phyloP scores from a whole-genome alignment of 257 asterid genomes.

The Solanum paucissectum region DNA sequence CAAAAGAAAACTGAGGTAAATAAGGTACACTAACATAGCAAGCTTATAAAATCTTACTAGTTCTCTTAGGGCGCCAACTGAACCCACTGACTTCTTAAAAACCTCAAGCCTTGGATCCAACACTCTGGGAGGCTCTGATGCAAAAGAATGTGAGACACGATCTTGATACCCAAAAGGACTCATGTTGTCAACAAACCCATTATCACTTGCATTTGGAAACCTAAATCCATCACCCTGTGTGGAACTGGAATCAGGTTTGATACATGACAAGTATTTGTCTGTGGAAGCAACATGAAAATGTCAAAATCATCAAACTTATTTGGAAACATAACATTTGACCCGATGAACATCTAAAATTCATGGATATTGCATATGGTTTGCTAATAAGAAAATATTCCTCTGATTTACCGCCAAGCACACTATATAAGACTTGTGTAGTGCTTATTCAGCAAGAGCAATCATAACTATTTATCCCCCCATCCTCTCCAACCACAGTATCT shows the following conservation, averaged over 20 bases:
- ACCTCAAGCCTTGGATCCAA: conserved; percentile 57
- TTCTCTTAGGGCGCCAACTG: conserved; percentile 66
- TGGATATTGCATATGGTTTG: not conserved
- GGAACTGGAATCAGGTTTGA: conserved; percentile 49
- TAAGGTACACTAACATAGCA: not conserved
- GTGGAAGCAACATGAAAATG: conserved; percentile 18
- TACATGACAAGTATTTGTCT: conserved; percentile 62
- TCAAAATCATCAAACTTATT: conserved; percentile 7
- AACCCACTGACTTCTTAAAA: conserved; percentile 51
- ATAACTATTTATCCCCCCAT: not conserved
- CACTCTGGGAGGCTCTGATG: conserved; percentile 36
- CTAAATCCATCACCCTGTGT: conserved; percentile 45
- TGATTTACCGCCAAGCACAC: not conserved
- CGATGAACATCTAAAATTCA: not conserved
- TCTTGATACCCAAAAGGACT: conserved; percentile 54
- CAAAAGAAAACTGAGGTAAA: not conserved
- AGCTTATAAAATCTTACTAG: conserved; percentile 35
- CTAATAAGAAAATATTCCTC: not conserved
- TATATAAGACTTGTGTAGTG: not conserved
- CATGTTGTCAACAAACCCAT: conserved; percentile 40
- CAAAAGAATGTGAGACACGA: conserved; percentile 27
- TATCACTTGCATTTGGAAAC: conserved; percentile 35
- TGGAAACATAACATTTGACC: not conserved
- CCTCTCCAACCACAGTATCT: not conserved
- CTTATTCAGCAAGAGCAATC: not conserved